Conservation (phyloP, 1,284 basidiomycete genomes). For the Papiliotrema fonsecae region DNA sequence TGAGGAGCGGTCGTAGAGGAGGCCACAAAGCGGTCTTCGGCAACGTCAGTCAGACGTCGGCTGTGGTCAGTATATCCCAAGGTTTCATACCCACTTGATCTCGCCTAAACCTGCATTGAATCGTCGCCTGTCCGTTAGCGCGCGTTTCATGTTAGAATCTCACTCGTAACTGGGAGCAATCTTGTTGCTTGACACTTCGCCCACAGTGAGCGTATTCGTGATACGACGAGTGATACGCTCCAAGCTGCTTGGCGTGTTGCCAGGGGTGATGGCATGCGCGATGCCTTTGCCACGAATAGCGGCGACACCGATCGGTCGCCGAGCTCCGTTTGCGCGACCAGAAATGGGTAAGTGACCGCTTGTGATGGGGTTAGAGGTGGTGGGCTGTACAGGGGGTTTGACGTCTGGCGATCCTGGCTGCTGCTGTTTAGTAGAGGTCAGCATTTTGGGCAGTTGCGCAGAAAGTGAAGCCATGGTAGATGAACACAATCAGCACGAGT, state of each 20-base stretch:
- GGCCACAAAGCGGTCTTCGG: too few species aligned
- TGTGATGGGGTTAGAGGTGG: too few species aligned
- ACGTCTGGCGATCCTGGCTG: too few species aligned
- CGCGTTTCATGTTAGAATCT: background rate
- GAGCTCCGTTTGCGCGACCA: background rate
- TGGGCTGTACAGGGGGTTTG: too few species aligned
- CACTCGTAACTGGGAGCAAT: conserved; percentile 20
- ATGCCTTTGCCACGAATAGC: background rate
- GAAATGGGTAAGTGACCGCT: too few species aligned
- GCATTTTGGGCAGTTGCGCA: too few species aligned
- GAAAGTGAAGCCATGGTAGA: too few species aligned
- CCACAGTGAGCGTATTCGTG: conserved; percentile 8
- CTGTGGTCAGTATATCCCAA: too few species aligned
- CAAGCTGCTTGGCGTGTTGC: conserved; percentile 11
- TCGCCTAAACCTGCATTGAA: conserved; percentile 13
- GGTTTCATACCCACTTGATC: conserved; percentile 14
- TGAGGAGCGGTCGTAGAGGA: too few species aligned
- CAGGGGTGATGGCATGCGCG: conserved; percentile 10
- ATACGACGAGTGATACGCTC: conserved; percentile 15
- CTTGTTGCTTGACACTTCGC: conserved; percentile 2
- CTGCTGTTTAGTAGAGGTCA: too few species aligned
- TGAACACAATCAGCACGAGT: too few species aligned
- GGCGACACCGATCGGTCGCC: background rate
- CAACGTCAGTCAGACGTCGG: too few species aligned
- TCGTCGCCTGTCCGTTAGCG: conserved; percentile 4